These are phyloP conservation scores for Pseudogymnoascus sp. DNA, from an alignment of 2,329 filamentous ascomycete species.

Conservation along the genomic window DNA sequence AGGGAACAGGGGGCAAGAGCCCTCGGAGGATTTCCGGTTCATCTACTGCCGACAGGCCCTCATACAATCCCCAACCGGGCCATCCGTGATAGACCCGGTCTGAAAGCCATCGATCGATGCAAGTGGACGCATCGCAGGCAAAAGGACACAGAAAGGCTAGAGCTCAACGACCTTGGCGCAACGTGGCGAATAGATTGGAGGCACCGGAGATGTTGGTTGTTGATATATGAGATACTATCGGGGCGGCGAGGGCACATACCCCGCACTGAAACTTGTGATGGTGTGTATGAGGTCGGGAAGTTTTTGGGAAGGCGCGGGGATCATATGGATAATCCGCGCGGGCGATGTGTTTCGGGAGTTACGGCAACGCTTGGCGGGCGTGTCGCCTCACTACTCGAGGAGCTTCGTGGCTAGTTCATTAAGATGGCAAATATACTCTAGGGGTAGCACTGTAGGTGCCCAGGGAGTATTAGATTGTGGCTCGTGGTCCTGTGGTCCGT, in stretches of 20 bases:
- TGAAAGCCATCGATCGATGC: neutral
- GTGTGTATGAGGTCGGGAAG: neutral
- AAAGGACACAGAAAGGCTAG: neutral
- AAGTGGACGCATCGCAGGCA: neutral
- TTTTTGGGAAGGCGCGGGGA: neutral
- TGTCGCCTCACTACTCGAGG: conserved; percentile 1
- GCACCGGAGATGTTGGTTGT: neutral
- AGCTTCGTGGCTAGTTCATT: conserved; percentile 1
- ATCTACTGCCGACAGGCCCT: neutral
- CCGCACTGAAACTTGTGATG: neutral
- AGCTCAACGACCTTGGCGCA: neutral
- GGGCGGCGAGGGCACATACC: neutral
- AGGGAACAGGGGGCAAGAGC: neutral
- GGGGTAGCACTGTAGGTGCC: neutral
- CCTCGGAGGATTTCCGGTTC: neutral
- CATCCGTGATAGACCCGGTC: neutral
- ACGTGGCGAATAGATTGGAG: conserved; percentile 1
- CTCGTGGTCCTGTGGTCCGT: neutral
- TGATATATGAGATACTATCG: conserved; percentile 3
- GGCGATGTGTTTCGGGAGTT: neutral
- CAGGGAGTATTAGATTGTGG: conserved; percentile 1
- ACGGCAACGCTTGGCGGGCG: neutral
- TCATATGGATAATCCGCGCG: neutral
- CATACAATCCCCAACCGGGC: neutral
- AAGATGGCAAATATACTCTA: conserved; percentile 5